phyloP scores from a whole-genome alignment of 2,329 filamentous ascomycete species.

The Fusarium agapanthi region DNA sequence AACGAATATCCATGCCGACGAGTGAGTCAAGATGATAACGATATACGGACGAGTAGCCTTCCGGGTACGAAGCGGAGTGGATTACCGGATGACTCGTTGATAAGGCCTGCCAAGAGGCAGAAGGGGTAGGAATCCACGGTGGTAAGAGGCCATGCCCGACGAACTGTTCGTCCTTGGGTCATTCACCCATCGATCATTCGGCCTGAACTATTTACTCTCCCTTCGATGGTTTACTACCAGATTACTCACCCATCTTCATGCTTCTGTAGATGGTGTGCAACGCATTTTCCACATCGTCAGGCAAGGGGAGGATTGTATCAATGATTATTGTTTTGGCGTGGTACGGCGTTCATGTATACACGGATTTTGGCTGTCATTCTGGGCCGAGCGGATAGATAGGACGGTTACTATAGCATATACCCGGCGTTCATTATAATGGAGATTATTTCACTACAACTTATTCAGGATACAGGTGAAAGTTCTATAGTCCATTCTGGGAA shows the following conservation, averaged over 20 bases:
- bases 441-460: background rate
- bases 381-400: background rate
- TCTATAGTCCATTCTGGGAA: background rate
- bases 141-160: background rate
- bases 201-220: background rate
- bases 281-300: background rate
- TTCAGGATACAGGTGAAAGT: fast-evolving
- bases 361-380: background rate
- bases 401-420: constrained; percentile 21
- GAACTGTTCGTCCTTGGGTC: background rate
- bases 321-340: background rate
- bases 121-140: constrained; percentile 57
- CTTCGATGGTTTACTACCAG: background rate
- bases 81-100: constrained; percentile 80
- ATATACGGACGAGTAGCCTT: constrained; percentile 88
- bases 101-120: constrained; percentile 68
- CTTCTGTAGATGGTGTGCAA: background rate
- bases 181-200: background rate
- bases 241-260: background rate
- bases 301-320: background rate
- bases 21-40: constrained; percentile 94
- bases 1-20: constrained; percentile 89
- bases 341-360: constrained; percentile 27
- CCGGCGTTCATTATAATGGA: constrained; percentile 20
- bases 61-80: constrained; percentile 92